Percentiles rank a stretch among this genome's conserved stretches.
Conservation (phyloP, 179 eudicot genomes). For the Corrigiola litoralis region DNA sequence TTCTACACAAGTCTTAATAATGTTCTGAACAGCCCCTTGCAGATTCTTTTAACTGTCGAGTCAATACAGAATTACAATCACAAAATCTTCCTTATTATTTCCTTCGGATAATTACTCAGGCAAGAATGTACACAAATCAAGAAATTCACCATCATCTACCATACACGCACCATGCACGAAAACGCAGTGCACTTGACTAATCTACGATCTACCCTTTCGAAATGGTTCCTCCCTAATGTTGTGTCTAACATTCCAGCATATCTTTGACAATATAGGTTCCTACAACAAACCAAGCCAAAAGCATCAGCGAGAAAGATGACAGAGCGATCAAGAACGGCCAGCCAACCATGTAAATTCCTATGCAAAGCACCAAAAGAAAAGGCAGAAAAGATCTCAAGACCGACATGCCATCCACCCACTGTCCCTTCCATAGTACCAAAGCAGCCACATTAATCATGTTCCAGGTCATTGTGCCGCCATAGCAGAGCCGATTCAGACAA, state of each 20-base stretch:
- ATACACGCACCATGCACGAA: neutral
- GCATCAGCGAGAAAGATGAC: conserved; percentile 41
- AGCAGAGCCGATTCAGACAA: conserved; percentile 69
- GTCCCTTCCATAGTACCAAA: conserved; percentile 56
- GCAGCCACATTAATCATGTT: conserved; percentile 70
- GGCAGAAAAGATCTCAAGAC: conserved; percentile 69
- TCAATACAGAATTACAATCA: neutral
- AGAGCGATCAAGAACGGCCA: conserved; percentile 69
- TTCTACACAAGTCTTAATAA: too few relatives aligned
- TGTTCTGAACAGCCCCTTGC: too few relatives aligned
- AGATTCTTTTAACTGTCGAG: too few relatives aligned
- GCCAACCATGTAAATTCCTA: conserved; percentile 80
- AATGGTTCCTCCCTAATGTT: neutral
- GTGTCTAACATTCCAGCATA: conserved; percentile 43
- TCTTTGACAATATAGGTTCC: conserved; percentile 48
- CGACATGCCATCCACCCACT: conserved; percentile 58
- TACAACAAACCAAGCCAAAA: conserved; percentile 57
- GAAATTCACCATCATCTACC: neutral
- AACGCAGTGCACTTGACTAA: neutral
- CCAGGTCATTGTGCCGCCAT: conserved; percentile 75
- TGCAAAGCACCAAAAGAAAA: conserved; percentile 43
- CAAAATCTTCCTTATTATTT: neutral
- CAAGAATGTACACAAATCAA: conserved; percentile 3
- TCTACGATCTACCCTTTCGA: neutral
- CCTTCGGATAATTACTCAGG: neutral